A percentile compares a stretch with the other conserved stretches of the same genome.
phyloP scores from a whole-genome alignment of 768 basidiomycete genomes.

The Dendrothele bispora region DNA sequence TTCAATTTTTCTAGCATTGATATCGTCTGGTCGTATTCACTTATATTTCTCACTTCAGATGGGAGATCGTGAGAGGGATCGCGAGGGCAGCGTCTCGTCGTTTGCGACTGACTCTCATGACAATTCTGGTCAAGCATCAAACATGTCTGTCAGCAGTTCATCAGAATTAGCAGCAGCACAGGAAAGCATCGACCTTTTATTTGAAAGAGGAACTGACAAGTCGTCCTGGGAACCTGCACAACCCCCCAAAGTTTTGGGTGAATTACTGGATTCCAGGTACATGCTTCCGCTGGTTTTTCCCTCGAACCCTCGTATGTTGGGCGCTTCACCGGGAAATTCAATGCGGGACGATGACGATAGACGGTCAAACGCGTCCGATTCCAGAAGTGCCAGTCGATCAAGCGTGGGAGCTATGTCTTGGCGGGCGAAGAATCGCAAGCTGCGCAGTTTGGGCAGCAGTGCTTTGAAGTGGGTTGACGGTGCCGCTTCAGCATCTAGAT shows the following conservation, averaged over 20 bases:
- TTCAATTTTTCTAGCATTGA: not conserved
- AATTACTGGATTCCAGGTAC: constrained; percentile 87
- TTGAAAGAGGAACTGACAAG: constrained; percentile 65
- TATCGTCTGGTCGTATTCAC: not conserved
- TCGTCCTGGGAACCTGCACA: constrained; percentile 76
- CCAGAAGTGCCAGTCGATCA: constrained; percentile 36
- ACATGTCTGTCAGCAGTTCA: constrained; percentile 30
- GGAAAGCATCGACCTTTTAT: constrained; percentile 74
- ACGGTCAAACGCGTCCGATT: constrained; percentile 22
- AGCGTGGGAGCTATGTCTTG: constrained; percentile 49
- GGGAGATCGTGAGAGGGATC: constrained; percentile 66
- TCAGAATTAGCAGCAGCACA: constrained; percentile 40
- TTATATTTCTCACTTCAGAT: constrained; percentile 44
- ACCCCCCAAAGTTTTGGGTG: constrained; percentile 82
- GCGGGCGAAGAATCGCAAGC: constrained; percentile 55
- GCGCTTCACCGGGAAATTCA: constrained; percentile 59
- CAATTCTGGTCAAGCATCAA: too few relatives aligned
- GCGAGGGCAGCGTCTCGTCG: constrained; percentile 57
- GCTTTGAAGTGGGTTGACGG: constrained; percentile 75
- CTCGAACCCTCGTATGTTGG: constrained; percentile 73
- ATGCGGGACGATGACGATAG: constrained; percentile 33
- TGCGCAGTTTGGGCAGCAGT: constrained; percentile 61
- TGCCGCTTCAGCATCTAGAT: constrained; percentile 56
- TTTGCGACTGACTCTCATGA: constrained; percentile 40
- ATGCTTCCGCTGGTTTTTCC: constrained; percentile 92